Conservation (phyloP, 441 rosid genomes). For the Adansonia grandidieri region DNA sequence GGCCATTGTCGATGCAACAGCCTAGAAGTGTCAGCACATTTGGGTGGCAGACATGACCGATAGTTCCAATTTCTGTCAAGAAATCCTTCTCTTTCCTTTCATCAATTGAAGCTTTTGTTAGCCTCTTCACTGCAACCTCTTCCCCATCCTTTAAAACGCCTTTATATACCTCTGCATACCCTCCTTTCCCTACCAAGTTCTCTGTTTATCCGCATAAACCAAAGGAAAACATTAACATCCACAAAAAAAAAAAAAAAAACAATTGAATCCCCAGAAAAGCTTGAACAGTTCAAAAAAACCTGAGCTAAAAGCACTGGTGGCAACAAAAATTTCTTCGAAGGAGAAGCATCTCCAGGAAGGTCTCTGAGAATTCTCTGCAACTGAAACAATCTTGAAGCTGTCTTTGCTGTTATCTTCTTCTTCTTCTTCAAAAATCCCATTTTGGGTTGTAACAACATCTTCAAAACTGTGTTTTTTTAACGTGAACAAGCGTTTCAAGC, state of each 20-base stretch:
- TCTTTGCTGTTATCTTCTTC: constrained; percentile 29
- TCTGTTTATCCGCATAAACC: constrained; percentile 42
- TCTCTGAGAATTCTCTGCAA: constrained; percentile 44
- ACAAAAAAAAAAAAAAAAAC: constrained; percentile 18
- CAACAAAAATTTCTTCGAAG: constrained; percentile 68
- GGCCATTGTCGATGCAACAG: constrained; percentile 90
- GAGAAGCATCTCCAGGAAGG: constrained; percentile 97
- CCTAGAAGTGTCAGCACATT: constrained; percentile 82
- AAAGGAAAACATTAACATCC: constrained; percentile 21
- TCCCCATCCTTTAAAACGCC: constrained; percentile 59
- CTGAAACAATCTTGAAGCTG: constrained; percentile 38
- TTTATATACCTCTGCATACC: constrained; percentile 90
- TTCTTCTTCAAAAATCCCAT: constrained; percentile 29
- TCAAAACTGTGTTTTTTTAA: constrained; percentile 64
- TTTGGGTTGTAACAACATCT: constrained; percentile 33
- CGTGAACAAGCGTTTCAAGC: constrained; percentile 76
- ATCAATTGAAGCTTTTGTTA: constrained; percentile 67
- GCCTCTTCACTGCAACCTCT: constrained; percentile 85
- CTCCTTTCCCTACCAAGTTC: constrained; percentile 90
- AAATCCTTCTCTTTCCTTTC: constrained; percentile 95
- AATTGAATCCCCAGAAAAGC: background rate
- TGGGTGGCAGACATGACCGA: constrained; percentile 86
- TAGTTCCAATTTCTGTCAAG: constrained; percentile 90
- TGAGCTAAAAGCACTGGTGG: constrained; percentile 73
- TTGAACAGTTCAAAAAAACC: constrained; percentile 39